Percentiles rank a stretch among this genome's conserved stretches.
These are phyloP conservation scores for Fagus crenata DNA, from an alignment of 306 rosid species.

Conservation along the genomic window DNA sequence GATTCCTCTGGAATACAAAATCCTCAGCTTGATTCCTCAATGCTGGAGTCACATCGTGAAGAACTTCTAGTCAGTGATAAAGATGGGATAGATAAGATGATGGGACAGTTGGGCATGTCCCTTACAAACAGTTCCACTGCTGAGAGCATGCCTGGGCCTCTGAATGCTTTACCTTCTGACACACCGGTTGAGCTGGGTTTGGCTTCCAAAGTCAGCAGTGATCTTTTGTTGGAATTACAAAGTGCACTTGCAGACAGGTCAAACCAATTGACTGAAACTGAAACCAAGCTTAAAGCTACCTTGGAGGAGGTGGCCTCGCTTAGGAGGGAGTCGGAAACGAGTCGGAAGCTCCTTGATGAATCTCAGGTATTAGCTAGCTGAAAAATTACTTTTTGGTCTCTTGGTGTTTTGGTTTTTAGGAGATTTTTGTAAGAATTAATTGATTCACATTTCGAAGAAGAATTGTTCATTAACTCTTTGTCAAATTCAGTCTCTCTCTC, in stretches of 20 bases:
- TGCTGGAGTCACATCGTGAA: constrained; percentile 79
- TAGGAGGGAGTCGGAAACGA: constrained; percentile 75
- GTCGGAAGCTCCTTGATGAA: constrained; percentile 81
- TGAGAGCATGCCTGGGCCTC: constrained; percentile 79
- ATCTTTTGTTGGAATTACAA: constrained; percentile 64
- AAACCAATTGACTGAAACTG: constrained; percentile 61
- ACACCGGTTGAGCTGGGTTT: constrained; percentile 46
- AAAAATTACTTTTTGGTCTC: constrained; percentile 12
- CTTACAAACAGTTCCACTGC: constrained; percentile 94
- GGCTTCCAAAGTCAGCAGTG: constrained; percentile 53
- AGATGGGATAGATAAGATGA: constrained; percentile 64
- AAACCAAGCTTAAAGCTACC: constrained; percentile 59
- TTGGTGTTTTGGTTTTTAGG: constrained; percentile 10
- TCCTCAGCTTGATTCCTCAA: constrained; percentile 77
- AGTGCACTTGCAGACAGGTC: constrained; percentile 65
- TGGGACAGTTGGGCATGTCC: constrained; percentile 70
- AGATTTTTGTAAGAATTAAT: background rate
- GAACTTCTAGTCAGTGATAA: constrained; percentile 53
- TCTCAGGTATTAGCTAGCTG: constrained; percentile 69
- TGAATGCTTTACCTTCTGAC: constrained; percentile 55
- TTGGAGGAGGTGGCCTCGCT: constrained; percentile 70
- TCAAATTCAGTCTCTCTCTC: constrained; percentile 9
- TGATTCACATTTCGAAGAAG: constrained; percentile 8
- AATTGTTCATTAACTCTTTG: constrained; percentile 2
- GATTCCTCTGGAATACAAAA: constrained; percentile 79